Evolutionary conservation across 495 filamentous ascomycete genomes (phyloP).

Genomic region (Podospora pseudoanserina): DNA sequence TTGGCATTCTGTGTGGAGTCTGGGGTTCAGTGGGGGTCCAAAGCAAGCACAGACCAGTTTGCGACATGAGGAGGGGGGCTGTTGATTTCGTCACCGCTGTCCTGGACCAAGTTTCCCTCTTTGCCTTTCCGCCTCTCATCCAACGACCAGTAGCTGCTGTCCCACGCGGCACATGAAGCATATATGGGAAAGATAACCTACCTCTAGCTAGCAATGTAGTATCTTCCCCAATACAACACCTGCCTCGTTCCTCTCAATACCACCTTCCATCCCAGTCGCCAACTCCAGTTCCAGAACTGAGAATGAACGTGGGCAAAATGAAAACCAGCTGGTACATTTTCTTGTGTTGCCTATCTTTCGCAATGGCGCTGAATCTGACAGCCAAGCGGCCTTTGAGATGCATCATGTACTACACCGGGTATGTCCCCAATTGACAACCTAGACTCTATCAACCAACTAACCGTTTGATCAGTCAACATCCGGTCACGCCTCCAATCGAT

Average conservation of each 20-base stretch:
- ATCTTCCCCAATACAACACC: too few species aligned
- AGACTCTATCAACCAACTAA: background rate
- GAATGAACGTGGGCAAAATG: conserved; percentile 5
- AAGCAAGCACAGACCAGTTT: background rate
- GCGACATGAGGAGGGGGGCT: too few species aligned
- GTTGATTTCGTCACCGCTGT: background rate
- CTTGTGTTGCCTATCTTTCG: conserved; percentile 19
- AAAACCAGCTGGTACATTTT: conserved; percentile 11
- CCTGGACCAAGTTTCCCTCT: background rate
- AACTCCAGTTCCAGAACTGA: too few species aligned
- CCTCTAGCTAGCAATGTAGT: too few species aligned
- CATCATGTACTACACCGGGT: conserved; percentile 62
- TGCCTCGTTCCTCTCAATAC: too few species aligned
- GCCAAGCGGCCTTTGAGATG: conserved; percentile 32
- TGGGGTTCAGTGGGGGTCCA: background rate
- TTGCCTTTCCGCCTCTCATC: too few species aligned
- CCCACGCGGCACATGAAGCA: background rate
- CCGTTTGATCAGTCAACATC: conserved; percentile 46
- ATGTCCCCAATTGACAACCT: background rate
- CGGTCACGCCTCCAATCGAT: conserved; percentile 43
- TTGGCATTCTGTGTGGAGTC: background rate
- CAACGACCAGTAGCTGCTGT: too few species aligned
- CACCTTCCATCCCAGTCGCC: too few species aligned
- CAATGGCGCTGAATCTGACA: conserved; percentile 22
- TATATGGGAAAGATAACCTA: background rate